Conservation (phyloP, 1,284 basidiomycete genomes). For the Fomitopsis pinicola region DNA sequence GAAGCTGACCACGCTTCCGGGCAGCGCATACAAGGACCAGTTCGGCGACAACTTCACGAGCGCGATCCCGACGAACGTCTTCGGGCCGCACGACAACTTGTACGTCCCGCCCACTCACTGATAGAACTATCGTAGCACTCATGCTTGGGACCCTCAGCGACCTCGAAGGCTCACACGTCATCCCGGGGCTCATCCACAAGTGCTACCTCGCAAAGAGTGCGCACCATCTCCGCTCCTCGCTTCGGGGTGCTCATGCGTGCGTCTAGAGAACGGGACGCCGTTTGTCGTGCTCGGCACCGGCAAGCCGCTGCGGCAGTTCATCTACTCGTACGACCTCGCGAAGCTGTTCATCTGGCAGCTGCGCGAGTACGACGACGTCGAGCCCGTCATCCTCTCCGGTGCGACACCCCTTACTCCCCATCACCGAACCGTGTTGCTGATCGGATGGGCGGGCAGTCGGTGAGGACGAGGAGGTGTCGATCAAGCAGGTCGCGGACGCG, state of each 20-base stretch:
- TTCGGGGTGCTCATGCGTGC: neutral
- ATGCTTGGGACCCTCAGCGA: constrained; percentile 44
- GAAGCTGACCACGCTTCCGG: neutral
- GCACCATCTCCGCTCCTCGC: constrained; percentile 13
- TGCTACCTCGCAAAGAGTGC: constrained; percentile 83
- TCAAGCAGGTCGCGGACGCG: constrained; percentile 79
- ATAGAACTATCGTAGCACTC: neutral
- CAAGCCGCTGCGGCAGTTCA: constrained; percentile 88
- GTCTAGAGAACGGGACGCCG: constrained; percentile 71
- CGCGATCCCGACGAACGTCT: constrained; percentile 90
- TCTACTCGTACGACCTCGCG: constrained; percentile 89
- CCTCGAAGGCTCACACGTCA: constrained; percentile 84
- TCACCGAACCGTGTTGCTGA: neutral
- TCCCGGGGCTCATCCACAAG: constrained; percentile 86
- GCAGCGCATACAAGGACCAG: constrained; percentile 86
- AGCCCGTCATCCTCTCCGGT: constrained; percentile 87
- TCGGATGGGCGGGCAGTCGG: constrained; percentile 50
- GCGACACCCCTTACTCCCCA: constrained; percentile 10
- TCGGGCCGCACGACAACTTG: constrained; percentile 84
- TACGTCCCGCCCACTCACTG: constrained; percentile 25
- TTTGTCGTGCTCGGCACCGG: constrained; percentile 85
- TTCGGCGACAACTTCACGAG: constrained; percentile 88
- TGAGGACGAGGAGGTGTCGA: constrained; percentile 87
- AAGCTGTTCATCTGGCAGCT: constrained; percentile 92
- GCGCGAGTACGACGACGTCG: constrained; percentile 82